phyloP scores from a whole-genome alignment of 768 basidiomycete species.

The Leccinum boreale region DNA sequence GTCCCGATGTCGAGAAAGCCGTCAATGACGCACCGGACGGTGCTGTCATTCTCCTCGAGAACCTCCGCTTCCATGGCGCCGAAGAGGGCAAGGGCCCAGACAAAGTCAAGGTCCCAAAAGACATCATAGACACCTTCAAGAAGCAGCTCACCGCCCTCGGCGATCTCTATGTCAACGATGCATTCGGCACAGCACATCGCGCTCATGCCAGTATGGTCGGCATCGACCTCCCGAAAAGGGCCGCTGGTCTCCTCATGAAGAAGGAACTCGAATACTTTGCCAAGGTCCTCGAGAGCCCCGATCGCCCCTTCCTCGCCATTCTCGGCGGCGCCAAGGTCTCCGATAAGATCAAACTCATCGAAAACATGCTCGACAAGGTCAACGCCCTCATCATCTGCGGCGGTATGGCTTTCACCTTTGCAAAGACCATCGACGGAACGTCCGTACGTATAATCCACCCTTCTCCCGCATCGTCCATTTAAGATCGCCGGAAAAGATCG shows the following conservation, averaged over 20 bases:
- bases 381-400: slow-evolving; percentile 94
- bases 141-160: slow-evolving; percentile 87
- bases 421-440: slow-evolving; percentile 84
- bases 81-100: slow-evolving; percentile 98
- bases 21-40: slow-evolving; percentile 60
- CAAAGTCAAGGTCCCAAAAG: slow-evolving; percentile 91
- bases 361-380: slow-evolving; percentile 99
- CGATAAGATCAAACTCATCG: slow-evolving; percentile 98
- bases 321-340: slow-evolving; percentile 98
- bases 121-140: slow-evolving; percentile 78
- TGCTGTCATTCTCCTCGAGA: slow-evolving; percentile 88
- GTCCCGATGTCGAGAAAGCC: slow-evolving; percentile 76
- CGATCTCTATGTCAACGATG: slow-evolving; percentile 97
- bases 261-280: slow-evolving; percentile 99
- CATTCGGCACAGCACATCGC: slow-evolving; percentile 97
- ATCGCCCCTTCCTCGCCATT: slow-evolving; percentile 95
- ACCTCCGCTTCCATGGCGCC: slow-evolving; percentile 97
- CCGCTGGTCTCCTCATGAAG: slow-evolving; percentile 95
- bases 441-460: slow-evolving; percentile 42
- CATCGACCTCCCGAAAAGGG: slow-evolving; percentile 85
- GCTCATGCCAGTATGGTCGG: slow-evolving; percentile 99
- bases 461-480: background rate
- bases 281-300: slow-evolving; percentile 92
- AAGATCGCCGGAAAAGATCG: slow-evolving; percentile 52
- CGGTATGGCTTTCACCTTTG: slow-evolving; percentile 99